Evolutionary conservation across 2,329 filamentous ascomycete species (phyloP), one percentile per base, ranked within the genome.

Genomic region (Pseudopyrenochaeta lycopersici): DNA sequence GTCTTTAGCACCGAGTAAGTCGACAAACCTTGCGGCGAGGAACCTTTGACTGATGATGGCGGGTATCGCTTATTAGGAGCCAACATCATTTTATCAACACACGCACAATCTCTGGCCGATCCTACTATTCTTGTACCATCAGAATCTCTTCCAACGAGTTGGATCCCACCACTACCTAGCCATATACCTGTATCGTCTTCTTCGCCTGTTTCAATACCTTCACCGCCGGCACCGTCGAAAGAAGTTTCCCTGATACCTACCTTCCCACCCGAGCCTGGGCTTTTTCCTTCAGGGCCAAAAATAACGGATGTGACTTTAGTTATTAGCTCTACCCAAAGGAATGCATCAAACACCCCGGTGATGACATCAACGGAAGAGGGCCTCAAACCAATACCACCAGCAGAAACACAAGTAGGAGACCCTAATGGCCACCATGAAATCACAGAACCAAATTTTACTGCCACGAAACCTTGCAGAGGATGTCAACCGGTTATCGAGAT

Each of bases 361-460:
- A 70, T 68, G 59, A 44, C 46, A 35, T 68, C 65, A 23, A 70
- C 61, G 17, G 54, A 68, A 27, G 54, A 71, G 62, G 56, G 51
- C 18, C 53, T 70, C 2, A 53, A 43, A 53, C 69, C 68, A 20
- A 65, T 68, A 42, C 65, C 67, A 18, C 58, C 62, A 18, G 57
- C 57, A 11, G 63, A 58, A 33, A 68, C 61, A 27, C 54, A 62
- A 10, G 49, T 59, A 6, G 69, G 68, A 15, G 61, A 70, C 20
- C 69, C 68, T 1, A 55, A 70, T 36, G 70, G 69, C 9, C 69
- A 71, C 43, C 64, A 71, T 51, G 70, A 73, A 33, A 67, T 72
- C 20, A 58, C 64, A 6, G 70, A 72, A 49, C 70, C 67, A 27
- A 62, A 69, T 27, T 67, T 72, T 38, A 67, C 55, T 35, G 56